phyloP scores from a whole-genome alignment of 768 basidiomycete genomes.

The Amanita rimosa region DNA sequence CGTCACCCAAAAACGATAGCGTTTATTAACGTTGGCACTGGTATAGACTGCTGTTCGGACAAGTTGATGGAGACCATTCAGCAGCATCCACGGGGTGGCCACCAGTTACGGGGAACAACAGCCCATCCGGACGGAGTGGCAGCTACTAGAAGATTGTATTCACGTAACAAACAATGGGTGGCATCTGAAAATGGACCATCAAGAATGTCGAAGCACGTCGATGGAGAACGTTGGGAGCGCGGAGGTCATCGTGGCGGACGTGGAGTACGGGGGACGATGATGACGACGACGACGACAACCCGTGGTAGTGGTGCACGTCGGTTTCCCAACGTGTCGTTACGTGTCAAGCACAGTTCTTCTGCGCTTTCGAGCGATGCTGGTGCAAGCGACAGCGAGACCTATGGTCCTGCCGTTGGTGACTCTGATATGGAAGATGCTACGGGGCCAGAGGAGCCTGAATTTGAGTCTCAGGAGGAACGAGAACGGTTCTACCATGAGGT shows the following conservation, averaged over 20 bases:
- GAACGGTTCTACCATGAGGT: constrained; percentile 70
- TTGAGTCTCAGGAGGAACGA: constrained; percentile 51
- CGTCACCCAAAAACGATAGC: too few relatives aligned
- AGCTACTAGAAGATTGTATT: constrained; percentile 20
- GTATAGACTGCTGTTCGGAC: too few relatives aligned
- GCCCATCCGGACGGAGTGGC: neutral
- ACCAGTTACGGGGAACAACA: constrained; percentile 2
- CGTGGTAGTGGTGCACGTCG: constrained; percentile 30
- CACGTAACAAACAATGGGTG: constrained; percentile 55
- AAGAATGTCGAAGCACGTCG: constrained; percentile 23
- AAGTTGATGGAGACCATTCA: constrained; percentile 7
- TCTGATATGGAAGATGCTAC: constrained; percentile 12
- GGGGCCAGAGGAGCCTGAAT: constrained; percentile 35
- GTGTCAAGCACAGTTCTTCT: constrained; percentile 12
- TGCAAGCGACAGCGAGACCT: constrained; percentile 9
- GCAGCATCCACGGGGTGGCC: neutral
- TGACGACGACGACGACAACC: too few relatives aligned
- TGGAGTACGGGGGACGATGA: constrained; percentile 23
- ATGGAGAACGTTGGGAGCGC: constrained; percentile 52
- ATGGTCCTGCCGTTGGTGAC: constrained; percentile 17
- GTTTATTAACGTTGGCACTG: too few relatives aligned
- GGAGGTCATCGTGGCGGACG: constrained; percentile 41
- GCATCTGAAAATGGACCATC: constrained; percentile 29
- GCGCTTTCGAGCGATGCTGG: neutral
- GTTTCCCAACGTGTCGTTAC: constrained; percentile 29